phyloP scores from a whole-genome alignment of 805 yeast genomes.

The Cyberlindnera subsufficiens region DNA sequence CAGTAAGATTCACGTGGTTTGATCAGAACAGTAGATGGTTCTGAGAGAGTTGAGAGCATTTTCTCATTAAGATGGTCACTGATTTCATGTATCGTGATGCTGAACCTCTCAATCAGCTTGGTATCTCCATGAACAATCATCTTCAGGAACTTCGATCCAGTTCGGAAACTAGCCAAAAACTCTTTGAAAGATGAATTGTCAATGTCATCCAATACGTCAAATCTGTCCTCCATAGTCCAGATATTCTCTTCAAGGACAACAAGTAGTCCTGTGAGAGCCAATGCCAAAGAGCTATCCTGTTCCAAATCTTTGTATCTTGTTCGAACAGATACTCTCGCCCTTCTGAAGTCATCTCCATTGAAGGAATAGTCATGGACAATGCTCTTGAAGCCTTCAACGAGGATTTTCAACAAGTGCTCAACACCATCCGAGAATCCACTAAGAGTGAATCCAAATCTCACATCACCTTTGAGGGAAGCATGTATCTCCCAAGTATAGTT shows the following conservation, averaged over 20 bases:
- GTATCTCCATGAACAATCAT: conserved; percentile 49
- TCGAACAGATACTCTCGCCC: conserved; percentile 42
- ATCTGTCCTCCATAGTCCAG: conserved; percentile 49
- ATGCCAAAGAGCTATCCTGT: conserved; percentile 38
- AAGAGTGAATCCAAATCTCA: conserved; percentile 44
- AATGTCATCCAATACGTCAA: conserved; percentile 48
- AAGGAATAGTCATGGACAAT: conserved; percentile 13
- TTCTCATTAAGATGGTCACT: conserved; percentile 22
- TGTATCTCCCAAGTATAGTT: conserved; percentile 52
- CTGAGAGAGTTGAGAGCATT: background rate
- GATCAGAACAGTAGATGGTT: conserved; percentile 35
- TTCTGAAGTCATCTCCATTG: conserved; percentile 33
- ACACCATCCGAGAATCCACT: conserved; percentile 46
- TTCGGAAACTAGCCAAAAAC: conserved; percentile 26
- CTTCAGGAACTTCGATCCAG: conserved; percentile 28
- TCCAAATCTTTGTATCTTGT: conserved; percentile 39
- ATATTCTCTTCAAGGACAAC: conserved; percentile 50
- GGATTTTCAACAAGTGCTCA: conserved; percentile 25
- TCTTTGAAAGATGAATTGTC: conserved; percentile 30
- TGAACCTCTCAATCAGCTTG: conserved; percentile 18
- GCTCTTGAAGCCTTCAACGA: conserved; percentile 28
- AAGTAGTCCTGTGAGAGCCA: conserved; percentile 44
- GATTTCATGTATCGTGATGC: conserved; percentile 20
- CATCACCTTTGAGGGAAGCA: conserved; percentile 50
- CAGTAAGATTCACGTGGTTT: conserved; percentile 31